These are phyloP conservation scores for Lipomyces yamadae DNA, from an alignment of 805 yeast genomes.

Conservation along the genomic window DNA sequence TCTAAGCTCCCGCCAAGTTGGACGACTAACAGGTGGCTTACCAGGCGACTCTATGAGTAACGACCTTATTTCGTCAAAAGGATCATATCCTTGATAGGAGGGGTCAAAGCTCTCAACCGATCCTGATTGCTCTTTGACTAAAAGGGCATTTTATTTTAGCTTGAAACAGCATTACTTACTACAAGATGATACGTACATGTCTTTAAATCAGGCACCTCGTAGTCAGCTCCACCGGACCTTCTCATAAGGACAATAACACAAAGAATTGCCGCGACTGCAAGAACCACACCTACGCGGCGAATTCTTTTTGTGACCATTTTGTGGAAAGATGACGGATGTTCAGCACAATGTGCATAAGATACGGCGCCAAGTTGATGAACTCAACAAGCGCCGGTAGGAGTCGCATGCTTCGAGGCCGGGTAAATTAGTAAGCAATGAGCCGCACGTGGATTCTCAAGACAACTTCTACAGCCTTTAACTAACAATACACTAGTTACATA, in stretches of 20 bases:
- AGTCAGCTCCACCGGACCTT: slow-evolving; percentile 7
- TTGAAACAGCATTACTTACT: not conserved
- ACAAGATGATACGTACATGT: slow-evolving; percentile 8
- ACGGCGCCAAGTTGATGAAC: too few species aligned
- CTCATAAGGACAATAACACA: not conserved
- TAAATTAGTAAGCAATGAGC: not conserved
- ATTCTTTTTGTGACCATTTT: not conserved
- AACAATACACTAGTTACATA: too few species aligned
- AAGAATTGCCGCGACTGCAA: not conserved
- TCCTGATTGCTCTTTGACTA: not conserved
- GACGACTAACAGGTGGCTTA: not conserved
- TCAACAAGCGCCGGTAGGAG: too few species aligned
- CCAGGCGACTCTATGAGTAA: slow-evolving; percentile 29
- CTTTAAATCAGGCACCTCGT: slow-evolving; percentile 30
- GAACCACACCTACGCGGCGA: not conserved
- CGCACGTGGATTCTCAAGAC: too few species aligned
- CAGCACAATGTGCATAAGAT: not conserved
- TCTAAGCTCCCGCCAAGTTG: not conserved
- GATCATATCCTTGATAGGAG: slow-evolving; percentile 8
- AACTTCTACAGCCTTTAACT: too few species aligned
- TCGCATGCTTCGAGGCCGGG: not conserved
- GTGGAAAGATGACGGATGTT: not conserved
- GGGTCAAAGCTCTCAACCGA: not conserved
- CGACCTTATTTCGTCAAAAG: slow-evolving; percentile 26
- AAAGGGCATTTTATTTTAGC: too few species aligned